phyloP scores from a whole-genome alignment of 2,329 filamentous ascomycete species.

The Gremmenia infestans region DNA sequence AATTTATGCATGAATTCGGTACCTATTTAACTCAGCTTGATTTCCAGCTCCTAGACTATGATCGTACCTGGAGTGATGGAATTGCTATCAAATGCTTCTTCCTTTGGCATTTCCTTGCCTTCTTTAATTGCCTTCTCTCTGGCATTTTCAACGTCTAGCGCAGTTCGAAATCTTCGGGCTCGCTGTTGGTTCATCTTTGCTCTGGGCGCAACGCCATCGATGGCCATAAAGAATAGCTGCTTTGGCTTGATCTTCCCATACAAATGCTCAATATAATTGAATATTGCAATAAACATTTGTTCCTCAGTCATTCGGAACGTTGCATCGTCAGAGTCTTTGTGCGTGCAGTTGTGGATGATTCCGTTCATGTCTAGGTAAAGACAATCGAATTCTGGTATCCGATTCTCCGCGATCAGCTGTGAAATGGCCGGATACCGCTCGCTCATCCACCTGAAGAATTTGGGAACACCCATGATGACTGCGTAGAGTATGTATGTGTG shows the following conservation, averaged over 20 bases:
- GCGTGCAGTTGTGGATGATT: slow-evolving; percentile 99
- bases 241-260: slow-evolving; percentile 99
- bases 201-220: slow-evolving; percentile 93
- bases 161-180: slow-evolving; percentile 88
- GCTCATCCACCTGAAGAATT: slow-evolving; percentile 75
- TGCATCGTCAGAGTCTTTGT: slow-evolving; percentile 89
- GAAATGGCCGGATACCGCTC: slow-evolving; percentile 98
- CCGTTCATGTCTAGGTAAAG: slow-evolving; percentile 99
- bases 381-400: slow-evolving; percentile 98
- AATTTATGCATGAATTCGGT: slow-evolving; percentile 98
- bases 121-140: slow-evolving; percentile 88
- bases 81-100: slow-evolving; percentile 96
- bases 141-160: slow-evolving; percentile 81
- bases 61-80: slow-evolving; percentile 81
- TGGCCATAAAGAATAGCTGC: slow-evolving; percentile 98
- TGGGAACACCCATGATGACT: slow-evolving; percentile 48
- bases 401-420: slow-evolving; percentile 95
- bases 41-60: slow-evolving; percentile 2
- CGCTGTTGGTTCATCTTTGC: slow-evolving; percentile 99
- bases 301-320: slow-evolving; percentile 93
- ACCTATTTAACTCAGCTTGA: slow-evolving; percentile 34
- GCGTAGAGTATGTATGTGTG: slow-evolving; percentile 12
- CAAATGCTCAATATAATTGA: slow-evolving; percentile 98
- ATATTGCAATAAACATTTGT: slow-evolving; percentile 99
- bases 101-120: slow-evolving; percentile 88